phyloP scores from a whole-genome alignment of 2,329 filamentous ascomycete genomes.

The Sporothrix phasma region DNA sequence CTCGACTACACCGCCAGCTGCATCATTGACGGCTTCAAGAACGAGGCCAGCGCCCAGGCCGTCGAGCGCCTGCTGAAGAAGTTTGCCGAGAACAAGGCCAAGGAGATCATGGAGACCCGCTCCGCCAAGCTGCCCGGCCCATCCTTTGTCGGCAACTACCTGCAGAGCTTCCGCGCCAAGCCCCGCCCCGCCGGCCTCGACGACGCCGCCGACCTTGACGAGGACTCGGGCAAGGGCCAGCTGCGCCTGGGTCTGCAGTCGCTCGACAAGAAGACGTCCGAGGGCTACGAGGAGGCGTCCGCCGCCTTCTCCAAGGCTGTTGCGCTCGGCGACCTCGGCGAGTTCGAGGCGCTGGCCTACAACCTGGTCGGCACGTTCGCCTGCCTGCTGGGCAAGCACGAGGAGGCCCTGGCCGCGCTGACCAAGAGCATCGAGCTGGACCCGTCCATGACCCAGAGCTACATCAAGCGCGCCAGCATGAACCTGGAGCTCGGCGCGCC shows the following conservation, averaged over 20 bases:
- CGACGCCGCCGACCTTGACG: conserved; percentile 64
- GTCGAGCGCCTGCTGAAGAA: conserved; percentile 94
- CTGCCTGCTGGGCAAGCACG: conserved; percentile 82
- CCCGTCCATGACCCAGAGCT: conserved; percentile 82
- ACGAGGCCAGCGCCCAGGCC: conserved; percentile 75
- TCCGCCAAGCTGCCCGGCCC: conserved; percentile 82
- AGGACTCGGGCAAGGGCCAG: conserved; percentile 74
- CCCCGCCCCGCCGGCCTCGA: conserved; percentile 72
- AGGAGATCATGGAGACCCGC: conserved; percentile 79
- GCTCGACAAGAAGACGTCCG: conserved; percentile 76
- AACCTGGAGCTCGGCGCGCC: conserved; percentile 85
- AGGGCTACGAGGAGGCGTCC: conserved; percentile 84
- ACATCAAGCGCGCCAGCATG: conserved; percentile 98
- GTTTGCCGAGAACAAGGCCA: conserved; percentile 89
- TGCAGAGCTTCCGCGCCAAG: conserved; percentile 91
- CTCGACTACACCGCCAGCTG: conserved; percentile 98
- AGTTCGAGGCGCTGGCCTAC: conserved; percentile 82
- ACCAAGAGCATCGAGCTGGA: conserved; percentile 90
- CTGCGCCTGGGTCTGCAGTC: conserved; percentile 73
- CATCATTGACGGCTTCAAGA: conserved; percentile 96
- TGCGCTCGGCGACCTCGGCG: conserved; percentile 67
- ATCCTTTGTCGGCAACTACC: conserved; percentile 96
- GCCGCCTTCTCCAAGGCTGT: conserved; percentile 79
- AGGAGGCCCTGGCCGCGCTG: conserved; percentile 71
- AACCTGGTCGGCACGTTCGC: conserved; percentile 96